Evolutionary conservation across 2,329 filamentous ascomycete genomes (phyloP).

Genomic region (Pleurostoma richardsiae): DNA sequence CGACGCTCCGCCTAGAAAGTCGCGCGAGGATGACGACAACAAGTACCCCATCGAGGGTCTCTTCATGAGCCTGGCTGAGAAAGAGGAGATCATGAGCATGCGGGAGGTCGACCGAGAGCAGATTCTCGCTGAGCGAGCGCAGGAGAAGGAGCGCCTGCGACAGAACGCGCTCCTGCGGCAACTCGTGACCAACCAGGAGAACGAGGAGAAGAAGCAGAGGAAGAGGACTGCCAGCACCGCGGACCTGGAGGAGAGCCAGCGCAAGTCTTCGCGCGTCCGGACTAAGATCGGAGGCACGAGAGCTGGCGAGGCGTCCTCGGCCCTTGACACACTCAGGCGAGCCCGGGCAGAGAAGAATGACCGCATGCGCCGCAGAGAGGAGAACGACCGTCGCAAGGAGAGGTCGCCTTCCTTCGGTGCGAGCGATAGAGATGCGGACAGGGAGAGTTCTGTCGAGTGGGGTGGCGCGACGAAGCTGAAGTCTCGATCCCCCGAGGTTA

Average conservation of each 20-base stretch:
- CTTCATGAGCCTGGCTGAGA: constrained; percentile 69
- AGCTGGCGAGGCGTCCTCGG: constrained; percentile 62
- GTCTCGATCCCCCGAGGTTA: constrained; percentile 49
- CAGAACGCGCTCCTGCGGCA: constrained; percentile 80
- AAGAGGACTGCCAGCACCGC: constrained; percentile 76
- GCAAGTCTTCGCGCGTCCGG: constrained; percentile 69
- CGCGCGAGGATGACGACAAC: constrained; percentile 52
- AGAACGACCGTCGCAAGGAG: constrained; percentile 49
- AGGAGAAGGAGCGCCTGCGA: constrained; percentile 74
- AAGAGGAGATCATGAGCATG: constrained; percentile 74
- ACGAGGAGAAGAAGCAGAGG: constrained; percentile 52
- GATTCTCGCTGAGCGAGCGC: constrained; percentile 73
- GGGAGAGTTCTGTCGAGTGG: constrained; percentile 76
- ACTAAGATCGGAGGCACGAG: constrained; percentile 57
- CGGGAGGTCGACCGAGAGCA: constrained; percentile 89
- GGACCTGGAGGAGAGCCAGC: constrained; percentile 71
- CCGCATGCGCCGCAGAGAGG: constrained; percentile 57
- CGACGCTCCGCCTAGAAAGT: constrained; percentile 45
- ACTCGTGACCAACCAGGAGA: constrained; percentile 64
- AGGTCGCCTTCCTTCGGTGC: constrained; percentile 32
- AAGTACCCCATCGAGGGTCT: constrained; percentile 86
- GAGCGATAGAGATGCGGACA: constrained; percentile 52
- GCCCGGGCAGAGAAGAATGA: constrained; percentile 61
- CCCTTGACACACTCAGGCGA: constrained; percentile 65
- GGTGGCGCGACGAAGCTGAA: constrained; percentile 47